Base-by-base conservation (phyloP, 768 basidiomycete genomes). In the Hygrophoropsis aurantiaca region DNA sequence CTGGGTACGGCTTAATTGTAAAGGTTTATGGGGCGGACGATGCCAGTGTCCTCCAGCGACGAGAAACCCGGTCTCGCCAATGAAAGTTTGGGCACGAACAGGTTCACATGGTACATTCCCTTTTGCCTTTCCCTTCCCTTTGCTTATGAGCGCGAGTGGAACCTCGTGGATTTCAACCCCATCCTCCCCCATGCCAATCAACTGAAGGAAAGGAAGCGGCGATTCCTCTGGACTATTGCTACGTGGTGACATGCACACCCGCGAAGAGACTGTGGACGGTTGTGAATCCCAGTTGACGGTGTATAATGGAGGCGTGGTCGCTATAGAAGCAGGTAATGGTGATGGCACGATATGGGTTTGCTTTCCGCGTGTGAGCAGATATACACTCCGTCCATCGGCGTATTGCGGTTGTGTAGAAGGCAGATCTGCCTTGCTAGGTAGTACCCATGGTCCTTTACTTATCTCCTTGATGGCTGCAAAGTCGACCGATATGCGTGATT, bases 91-190 rank as follows among this genome's bases (percentile, higher is more conserved):
- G 4, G 77, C 77, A 16, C 76, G 73, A 2, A 80, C 46, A 2
- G 74, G 67, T 13, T 85, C 79, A 2, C 63, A 62, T 7, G 62
- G 60, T 11, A 65, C 61, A 47, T 70, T 66, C 38, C 72, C 58
- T 64, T 79, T 73, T 5, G 72, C 73, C 61, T 82, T 78, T 25
- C 75, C 74, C 60, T 79, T 77, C 24, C 72, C 70, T 34, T 56
- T 65, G 13, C 60, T 52, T 37, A 88, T 61, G 45, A 75, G 74
- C 9, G 76, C 62, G 10, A 89, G 62, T 1, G 78, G 64, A 24
- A 85, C 60, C 63, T 93, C 90, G 51, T 85, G 82, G 3, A 83
- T 77, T 59, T 93, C 90, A 13, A 93, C 54, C 10, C 89, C 89
- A 46, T 80, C 75, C 44, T 85, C 83, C 19, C 82, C 74, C 42